Base-by-base conservation (phyloP, 2,329 filamentous ascomycete genomes). In the Tothia fuscella region DNA sequence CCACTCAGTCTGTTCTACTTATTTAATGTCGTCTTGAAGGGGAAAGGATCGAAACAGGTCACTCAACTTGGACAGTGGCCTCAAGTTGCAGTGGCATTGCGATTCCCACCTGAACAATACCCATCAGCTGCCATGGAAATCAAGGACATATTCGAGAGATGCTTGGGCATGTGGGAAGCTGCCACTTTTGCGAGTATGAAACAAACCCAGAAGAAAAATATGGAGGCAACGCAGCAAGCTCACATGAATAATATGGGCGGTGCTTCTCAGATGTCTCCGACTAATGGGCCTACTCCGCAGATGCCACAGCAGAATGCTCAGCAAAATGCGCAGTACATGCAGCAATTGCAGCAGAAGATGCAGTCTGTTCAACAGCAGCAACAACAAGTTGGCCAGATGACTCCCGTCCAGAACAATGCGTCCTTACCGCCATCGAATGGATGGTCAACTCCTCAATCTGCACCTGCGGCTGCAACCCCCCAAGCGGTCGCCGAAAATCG, bases 101-200 rank as follows among this genome's bases (percentile, higher is more conserved):
- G 60, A n/a, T 63, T 66, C 31, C 49, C 56, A 9, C 57, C 56
- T 37, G 56, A 57, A 14, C 62, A 66, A 43, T 65, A 61, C 42
- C 80, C 79, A 1, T 72, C 68, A 7, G 85, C 83, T 0, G 70
- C 76, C 2, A 71, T 74, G 44, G 78, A 91, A 50, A 59, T 95
- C 45, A 67, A 78, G 51, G 69, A 72, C 21, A 71, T 84, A 5
- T 93, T 91, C 58, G 80, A 87, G 51, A 71, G 74, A 26, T 87
- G 88, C 49, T 63, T 95, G 5, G 64, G 73, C 20, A 73, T 78
- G 24, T 95, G 93, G 49, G 88, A 95, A 56, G 74, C 79, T 45
- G 73, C 72, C 2, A 82, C 73, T 65, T 55, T 71, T 26, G 65
- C 68, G 25, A 72, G 74, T 50, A 74, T 76, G 47, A 56, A 61